Evolutionary conservation across 2,329 filamentous ascomycete genomes (phyloP), one percentile per base, ranked within the genome.

Genomic region (Diaporthe velutina): DNA sequence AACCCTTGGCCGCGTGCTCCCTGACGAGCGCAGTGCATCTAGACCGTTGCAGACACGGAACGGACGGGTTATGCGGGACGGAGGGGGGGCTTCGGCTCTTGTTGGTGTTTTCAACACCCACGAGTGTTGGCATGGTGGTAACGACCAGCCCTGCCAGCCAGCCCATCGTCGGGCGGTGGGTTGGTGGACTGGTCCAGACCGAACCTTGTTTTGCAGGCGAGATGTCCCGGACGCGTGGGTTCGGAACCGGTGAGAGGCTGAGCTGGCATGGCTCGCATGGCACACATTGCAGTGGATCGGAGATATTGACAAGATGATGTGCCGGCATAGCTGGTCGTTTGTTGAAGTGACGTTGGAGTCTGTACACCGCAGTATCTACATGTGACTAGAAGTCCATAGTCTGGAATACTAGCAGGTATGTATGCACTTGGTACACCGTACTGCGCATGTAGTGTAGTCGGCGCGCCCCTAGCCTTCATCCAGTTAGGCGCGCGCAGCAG

Each of bases 121-220:
- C n/a, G 50, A 50, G n/a, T 17, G 25, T 45, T 30, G 33, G 30
- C 33, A 67, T 52, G 12, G 45, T 50, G 45, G 33, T 68, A 25
- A 28, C 54, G 30, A 19, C 15, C 15, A 45, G 10, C 22, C 13
- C n/a, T n/a, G n/a, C n/a, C n/a, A n/a, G n/a, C n/a, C n/a, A n/a
- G n/a, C n/a, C 33, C 33, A 68, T 30, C 4, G 45, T 13, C 48
- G 22, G 64, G 64, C 25, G 40, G 45, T 68, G 30, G 48, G 61
- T 5, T 50, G 61, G 61, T 33, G 30, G 61, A 67, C 64, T 54
- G 64, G 61, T 67, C 64, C 64, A 54, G 64, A 68, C 64, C 48
- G 48, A 68, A 68, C 64, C 64, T 68, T 68, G 64, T 68, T 54
- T 54, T 2, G 9, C 48, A 40, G 64, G 64, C 64, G 64, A 68